Percentiles rank a stretch among this genome's conserved stretches.
phyloP scores from a whole-genome alignment of 164 flowering plant species.

The Akebia trifoliata region DNA sequence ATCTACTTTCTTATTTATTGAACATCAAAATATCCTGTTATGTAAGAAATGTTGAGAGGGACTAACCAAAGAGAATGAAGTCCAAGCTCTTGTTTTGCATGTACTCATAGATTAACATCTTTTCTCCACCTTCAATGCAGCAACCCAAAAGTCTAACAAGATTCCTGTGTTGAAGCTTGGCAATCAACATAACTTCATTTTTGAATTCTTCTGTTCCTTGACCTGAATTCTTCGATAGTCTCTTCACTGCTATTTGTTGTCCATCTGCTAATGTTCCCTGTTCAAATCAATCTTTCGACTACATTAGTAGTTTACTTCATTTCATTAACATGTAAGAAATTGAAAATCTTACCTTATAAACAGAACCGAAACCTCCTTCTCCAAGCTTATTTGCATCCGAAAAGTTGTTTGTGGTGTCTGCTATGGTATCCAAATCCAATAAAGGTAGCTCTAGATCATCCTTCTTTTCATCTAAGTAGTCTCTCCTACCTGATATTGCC shows the following conservation, averaged over 20 bases:
- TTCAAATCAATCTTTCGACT: neutral
- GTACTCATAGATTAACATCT: conserved; percentile 39
- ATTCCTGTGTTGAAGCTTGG: conserved; percentile 45
- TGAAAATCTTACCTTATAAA: conserved; percentile 9
- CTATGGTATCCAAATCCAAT: conserved; percentile 6
- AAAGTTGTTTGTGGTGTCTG: conserved; percentile 6
- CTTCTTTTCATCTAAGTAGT: conserved; percentile 2
- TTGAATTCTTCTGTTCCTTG: conserved; percentile 36
- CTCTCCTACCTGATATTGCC: neutral
- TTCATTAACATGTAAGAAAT: neutral
- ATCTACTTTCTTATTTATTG: no score
- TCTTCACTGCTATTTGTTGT: conserved; percentile 24
- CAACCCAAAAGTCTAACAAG: conserved; percentile 44
- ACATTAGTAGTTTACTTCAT: neutral
- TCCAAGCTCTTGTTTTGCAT: conserved; percentile 48
- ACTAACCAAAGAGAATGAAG: conserved; percentile 22
- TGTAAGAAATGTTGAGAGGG: neutral
- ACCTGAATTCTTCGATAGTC: conserved; percentile 29
- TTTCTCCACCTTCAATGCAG: conserved; percentile 34
- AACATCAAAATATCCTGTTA: no score
- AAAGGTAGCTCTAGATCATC: conserved; percentile 4
- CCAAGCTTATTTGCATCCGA: conserved; percentile 9
- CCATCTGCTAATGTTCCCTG: conserved; percentile 17
- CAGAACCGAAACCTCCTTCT: conserved; percentile 13
- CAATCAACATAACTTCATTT: conserved; percentile 32